Evolutionary conservation across 768 basidiomycete species (phyloP).

Genomic region (Termitomyces heimii): DNA sequence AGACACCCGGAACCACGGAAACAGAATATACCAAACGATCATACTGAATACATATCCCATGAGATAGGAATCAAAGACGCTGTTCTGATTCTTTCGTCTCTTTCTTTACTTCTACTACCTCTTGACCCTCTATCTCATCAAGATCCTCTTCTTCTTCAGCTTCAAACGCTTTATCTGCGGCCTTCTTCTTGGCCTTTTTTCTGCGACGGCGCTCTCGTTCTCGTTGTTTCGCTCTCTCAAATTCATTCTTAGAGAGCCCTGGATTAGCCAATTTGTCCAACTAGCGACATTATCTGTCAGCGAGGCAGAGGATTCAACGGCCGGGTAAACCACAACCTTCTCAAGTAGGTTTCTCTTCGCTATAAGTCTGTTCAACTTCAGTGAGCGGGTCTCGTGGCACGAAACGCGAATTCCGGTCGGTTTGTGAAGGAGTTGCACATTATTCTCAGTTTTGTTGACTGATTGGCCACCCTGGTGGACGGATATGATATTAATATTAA

Average conservation of each 20-base stretch:
- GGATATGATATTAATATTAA: conserved; percentile 22
- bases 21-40: too few species aligned
- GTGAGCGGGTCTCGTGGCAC: conserved; percentile 86
- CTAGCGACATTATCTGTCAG: conserved; percentile 32
- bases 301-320: conserved; percentile 5
- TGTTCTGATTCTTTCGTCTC: not conserved
- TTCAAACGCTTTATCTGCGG: conserved; percentile 21
- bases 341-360: conserved; percentile 71
- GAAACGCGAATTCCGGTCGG: conserved; percentile 84
- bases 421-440: conserved; percentile 84
- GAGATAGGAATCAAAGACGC: not conserved
- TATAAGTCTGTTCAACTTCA: conserved; percentile 70
- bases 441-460: conserved; percentile 91
- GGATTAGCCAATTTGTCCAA: conserved; percentile 70
- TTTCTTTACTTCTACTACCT: not conserved
- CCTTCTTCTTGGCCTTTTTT: conserved; percentile 78
- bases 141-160: conserved; percentile 12
- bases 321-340: conserved; percentile 43
- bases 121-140: not conserved
- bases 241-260: conserved; percentile 65
- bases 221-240: conserved; percentile 65
- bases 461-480: conserved; percentile 78
- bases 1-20: not conserved
- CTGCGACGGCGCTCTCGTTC: conserved; percentile 69
- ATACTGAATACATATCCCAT: not conserved